phyloP scores from a whole-genome alignment of 352 stramenopile genomes.

The Globisporangium paddicum region DNA sequence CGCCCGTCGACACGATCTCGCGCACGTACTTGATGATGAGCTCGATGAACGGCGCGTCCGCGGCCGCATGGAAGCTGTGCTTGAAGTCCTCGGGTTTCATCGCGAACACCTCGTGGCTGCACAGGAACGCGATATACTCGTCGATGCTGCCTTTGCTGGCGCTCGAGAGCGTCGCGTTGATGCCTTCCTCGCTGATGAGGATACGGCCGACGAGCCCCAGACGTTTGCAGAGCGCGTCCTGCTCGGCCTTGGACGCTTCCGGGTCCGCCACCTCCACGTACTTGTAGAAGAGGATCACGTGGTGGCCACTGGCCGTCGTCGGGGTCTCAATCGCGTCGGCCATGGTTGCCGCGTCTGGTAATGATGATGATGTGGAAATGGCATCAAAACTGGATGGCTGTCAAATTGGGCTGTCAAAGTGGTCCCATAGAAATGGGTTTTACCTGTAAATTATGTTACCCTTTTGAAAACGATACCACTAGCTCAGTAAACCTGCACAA shows the following conservation, averaged over 20 bases:
- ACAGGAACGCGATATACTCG: constrained; percentile 62
- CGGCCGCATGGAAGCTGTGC: constrained; percentile 38
- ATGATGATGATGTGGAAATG: background rate
- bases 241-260: constrained; percentile 35
- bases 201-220: constrained; percentile 66
- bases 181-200: constrained; percentile 75
- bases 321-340: background rate
- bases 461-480: background rate
- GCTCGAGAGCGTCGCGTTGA: constrained; percentile 78
- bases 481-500: background rate
- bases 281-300: constrained; percentile 80
- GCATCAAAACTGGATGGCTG: constrained; percentile 1
- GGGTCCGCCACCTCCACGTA: constrained; percentile 45
- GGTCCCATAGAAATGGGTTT: background rate
- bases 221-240: constrained; percentile 43
- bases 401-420: background rate
- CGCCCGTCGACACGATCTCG: constrained; percentile 70
- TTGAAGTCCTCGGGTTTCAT: constrained; percentile 77
- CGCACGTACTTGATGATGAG: constrained; percentile 75
- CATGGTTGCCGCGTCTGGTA: background rate
- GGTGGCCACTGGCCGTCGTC: constrained; percentile 15
- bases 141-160: constrained; percentile 35
- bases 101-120: constrained; percentile 37
- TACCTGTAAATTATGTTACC: background rate
- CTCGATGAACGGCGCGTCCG: constrained; percentile 44